These are phyloP conservation scores for Chamaecyparis obtusa DNA, from an alignment of 75 land plant species.

Conservation along the genomic window DNA sequence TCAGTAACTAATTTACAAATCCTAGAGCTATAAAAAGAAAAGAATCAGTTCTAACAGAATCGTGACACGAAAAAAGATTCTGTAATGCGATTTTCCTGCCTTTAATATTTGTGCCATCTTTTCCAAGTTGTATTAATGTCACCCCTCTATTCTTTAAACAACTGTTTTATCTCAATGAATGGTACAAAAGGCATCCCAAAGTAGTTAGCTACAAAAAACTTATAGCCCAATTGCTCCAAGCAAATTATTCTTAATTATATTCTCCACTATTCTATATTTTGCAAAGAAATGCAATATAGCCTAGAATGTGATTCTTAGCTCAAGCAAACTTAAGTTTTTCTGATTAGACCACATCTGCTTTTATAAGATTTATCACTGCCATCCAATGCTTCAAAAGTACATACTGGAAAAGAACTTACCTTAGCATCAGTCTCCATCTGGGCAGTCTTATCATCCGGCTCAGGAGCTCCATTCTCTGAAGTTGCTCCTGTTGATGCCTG, in stretches of 20 bases:
- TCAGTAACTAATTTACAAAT: not conserved
- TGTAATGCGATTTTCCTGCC: not conserved
- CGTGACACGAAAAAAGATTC: not conserved
- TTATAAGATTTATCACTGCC: not conserved
- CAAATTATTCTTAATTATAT: not conserved
- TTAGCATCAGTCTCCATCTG: slow-evolving; percentile 59
- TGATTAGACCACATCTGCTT: not conserved
- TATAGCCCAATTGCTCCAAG: not conserved
- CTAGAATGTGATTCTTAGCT: not conserved
- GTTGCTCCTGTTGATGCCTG: slow-evolving; percentile 1
- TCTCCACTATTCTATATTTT: too few species aligned
- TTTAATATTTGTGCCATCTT: too few species aligned
- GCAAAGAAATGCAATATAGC: not conserved
- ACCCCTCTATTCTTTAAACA: not conserved
- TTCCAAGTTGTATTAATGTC: not conserved
- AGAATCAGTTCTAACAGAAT: not conserved
- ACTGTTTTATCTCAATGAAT: too few species aligned
- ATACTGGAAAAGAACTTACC: slow-evolving; percentile 1
- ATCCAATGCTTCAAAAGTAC: not conserved
- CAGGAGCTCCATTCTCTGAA: slow-evolving; percentile 45
- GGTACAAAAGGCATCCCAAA: not conserved
- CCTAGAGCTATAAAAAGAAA: not conserved
- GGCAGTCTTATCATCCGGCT: slow-evolving; percentile 45
- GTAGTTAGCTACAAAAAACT: not conserved
- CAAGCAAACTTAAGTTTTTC: not conserved